A percentile compares a stretch with the other conserved stretches of the same genome.
Conservation (phyloP, 164 flowering plant species). For the Liquidambar formosana region DNA sequence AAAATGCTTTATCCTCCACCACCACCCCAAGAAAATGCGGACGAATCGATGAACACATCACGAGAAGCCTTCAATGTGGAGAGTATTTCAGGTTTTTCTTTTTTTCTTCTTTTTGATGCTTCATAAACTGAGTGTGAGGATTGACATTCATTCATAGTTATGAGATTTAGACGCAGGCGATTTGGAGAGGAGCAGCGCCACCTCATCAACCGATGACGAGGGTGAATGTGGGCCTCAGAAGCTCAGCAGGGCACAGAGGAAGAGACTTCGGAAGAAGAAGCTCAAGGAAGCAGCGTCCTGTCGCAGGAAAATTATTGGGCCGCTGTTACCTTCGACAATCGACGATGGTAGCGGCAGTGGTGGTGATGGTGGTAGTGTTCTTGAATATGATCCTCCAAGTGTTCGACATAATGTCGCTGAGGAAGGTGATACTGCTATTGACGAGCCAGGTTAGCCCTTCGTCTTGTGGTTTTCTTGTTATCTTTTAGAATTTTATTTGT, state of each 20-base stretch:
- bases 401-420: slow-evolving; percentile 34
- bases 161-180: slow-evolving; percentile 20
- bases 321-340: slow-evolving; percentile 31
- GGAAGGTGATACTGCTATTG: neutral
- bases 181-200: slow-evolving; percentile 13
- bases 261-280: slow-evolving; percentile 54
- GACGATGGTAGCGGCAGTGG: neutral
- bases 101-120: neutral
- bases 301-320: slow-evolving; percentile 53
- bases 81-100: slow-evolving; percentile 14
- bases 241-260: slow-evolving; percentile 62
- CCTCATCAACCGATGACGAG: no score
- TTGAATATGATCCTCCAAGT: slow-evolving; percentile 13
- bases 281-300: slow-evolving; percentile 38
- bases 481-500: neutral
- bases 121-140: neutral
- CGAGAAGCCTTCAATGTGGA: neutral
- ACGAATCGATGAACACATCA: neutral
- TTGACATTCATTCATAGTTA: neutral
- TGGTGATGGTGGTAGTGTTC: neutral
- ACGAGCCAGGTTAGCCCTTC: slow-evolving; percentile 22
- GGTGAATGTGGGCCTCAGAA: slow-evolving; percentile 22
- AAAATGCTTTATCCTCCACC: slow-evolving; percentile 41
- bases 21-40: slow-evolving; percentile 13
- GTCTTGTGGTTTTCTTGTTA: no score